These are phyloP conservation scores for Plectosphaerella cucumerina DNA, from an alignment of 2,329 filamentous ascomycete species.

Conservation along the genomic window DNA sequence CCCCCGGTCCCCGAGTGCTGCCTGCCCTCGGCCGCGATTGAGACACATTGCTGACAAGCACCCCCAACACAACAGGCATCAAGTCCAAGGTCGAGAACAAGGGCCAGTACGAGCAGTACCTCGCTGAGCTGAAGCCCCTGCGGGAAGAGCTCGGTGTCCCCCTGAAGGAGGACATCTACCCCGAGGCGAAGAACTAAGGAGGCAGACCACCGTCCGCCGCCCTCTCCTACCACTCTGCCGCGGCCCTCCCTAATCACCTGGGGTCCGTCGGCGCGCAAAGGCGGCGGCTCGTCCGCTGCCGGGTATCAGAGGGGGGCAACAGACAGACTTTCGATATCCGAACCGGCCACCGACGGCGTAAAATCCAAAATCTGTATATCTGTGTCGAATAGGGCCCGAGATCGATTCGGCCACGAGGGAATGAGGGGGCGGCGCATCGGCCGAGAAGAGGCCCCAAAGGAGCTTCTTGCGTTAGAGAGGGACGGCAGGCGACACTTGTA, in stretches of 20 bases:
- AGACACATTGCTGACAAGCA: conserved; percentile 1
- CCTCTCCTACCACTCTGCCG: too few species aligned
- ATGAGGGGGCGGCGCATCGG: neutral
- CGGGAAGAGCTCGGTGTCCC: conserved; percentile 89
- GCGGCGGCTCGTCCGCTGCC: too few species aligned
- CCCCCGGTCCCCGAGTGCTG: too few species aligned
- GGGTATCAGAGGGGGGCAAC: neutral
- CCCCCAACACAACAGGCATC: conserved; percentile 60
- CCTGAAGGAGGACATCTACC: conserved; percentile 91
- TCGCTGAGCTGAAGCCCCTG: conserved; percentile 86
- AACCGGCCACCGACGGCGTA: neutral
- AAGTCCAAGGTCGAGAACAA: conserved; percentile 99
- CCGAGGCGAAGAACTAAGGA: conserved; percentile 49
- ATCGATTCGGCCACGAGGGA: neutral
- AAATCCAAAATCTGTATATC: neutral
- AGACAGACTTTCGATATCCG: neutral
- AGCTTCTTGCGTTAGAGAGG: conserved; percentile 1
- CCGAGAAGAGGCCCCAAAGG: neutral
- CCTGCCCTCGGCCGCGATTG: neutral
- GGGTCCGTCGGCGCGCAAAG: too few species aligned
- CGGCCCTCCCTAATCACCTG: too few species aligned
- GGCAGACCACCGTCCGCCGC: neutral
- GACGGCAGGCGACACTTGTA: neutral
- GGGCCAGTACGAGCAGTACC: conserved; percentile 93
- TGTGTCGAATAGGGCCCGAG: neutral